phyloP scores from a whole-genome alignment of 306 rosid genomes.

The Gleditsia sinensis region DNA sequence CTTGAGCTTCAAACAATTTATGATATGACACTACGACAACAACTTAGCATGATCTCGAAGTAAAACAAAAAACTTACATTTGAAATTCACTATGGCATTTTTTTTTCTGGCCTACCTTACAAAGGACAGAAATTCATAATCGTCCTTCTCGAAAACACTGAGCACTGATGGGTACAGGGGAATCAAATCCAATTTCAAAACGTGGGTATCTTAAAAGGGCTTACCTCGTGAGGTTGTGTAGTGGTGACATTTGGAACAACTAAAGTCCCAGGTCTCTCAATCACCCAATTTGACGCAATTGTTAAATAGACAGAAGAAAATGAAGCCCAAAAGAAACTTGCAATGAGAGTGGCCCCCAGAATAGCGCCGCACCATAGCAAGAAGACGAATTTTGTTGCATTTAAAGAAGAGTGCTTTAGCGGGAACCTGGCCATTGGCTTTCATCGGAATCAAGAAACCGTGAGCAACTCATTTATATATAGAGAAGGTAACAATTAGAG shows the following conservation, averaged over 20 bases:
- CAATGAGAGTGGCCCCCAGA: slow-evolving; percentile 50
- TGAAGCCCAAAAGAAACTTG: slow-evolving; percentile 61
- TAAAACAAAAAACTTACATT: background rate
- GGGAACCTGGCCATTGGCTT: slow-evolving; percentile 48
- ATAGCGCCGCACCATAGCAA: slow-evolving; percentile 43
- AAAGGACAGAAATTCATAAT: background rate
- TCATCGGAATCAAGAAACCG: background rate
- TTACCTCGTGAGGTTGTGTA: slow-evolving; percentile 28
- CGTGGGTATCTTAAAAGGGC: background rate
- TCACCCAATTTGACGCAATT: slow-evolving; percentile 53
- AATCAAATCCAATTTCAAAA: background rate
- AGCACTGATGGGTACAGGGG: background rate
- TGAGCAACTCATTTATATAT: slow-evolving; percentile 26
- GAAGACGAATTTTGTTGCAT: slow-evolving; percentile 39
- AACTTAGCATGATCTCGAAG: background rate
- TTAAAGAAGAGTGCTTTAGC: slow-evolving; percentile 37
- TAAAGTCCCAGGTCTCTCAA: background rate
- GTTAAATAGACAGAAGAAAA: slow-evolving; percentile 41
- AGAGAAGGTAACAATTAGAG: background rate
- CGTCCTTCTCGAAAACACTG: background rate
- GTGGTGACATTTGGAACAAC: slow-evolving; percentile 36
- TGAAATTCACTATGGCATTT: background rate
- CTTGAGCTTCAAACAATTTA: background rate
- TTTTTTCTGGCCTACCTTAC: background rate
- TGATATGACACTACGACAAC: background rate